A percentile compares a stretch with the other conserved stretches of the same genome.
Conservation (phyloP, 169 alveolate genomes). For the Eimeria acervulina region DNA sequence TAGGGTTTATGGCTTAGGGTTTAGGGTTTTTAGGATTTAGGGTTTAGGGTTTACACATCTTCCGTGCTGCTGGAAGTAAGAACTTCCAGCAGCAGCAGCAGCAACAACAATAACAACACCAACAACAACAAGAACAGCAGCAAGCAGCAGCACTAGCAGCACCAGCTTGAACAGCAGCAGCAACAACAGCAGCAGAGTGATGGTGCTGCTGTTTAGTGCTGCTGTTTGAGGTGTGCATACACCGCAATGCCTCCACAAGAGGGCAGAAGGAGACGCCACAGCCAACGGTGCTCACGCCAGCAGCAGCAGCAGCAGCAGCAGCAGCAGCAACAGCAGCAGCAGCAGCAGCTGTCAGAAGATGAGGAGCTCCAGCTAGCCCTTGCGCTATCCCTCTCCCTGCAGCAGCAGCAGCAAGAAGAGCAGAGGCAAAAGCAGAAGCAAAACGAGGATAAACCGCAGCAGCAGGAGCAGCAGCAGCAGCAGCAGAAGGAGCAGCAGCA, state of each 20-base stretch:
- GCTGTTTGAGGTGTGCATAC: neutral
- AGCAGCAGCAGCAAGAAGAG: slow-evolving; percentile 9
- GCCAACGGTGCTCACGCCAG: too few species aligned
- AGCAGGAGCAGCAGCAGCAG: neutral
- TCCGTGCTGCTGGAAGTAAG: too few species aligned
- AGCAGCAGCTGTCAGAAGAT: too few species aligned
- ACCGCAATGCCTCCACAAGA: neutral
- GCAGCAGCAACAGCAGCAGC: too few species aligned
- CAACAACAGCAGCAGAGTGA: neutral
- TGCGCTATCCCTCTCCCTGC: slow-evolving; percentile 9
- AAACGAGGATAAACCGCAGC: neutral
- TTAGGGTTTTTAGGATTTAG: too few species aligned
- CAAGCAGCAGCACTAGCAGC: neutral
- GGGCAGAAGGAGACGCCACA: neutral
- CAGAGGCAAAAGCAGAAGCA: slow-evolving; percentile 13
- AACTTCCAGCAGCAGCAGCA: too few species aligned
- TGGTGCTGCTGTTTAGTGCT: too few species aligned
- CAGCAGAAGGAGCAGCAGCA: too few species aligned
- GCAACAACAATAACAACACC: neutral
- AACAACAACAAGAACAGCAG: neutral
- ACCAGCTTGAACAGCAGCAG: neutral
- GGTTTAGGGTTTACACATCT: too few species aligned
- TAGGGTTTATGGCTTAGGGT: too few species aligned
- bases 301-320: too few species aligned
- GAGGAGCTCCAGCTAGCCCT: slow-evolving; percentile 38